Evolutionary conservation across 176 grass and related monocot genomes (phyloP), one percentile per base, ranked within the genome.

Genomic region (Areca catechu): DNA sequence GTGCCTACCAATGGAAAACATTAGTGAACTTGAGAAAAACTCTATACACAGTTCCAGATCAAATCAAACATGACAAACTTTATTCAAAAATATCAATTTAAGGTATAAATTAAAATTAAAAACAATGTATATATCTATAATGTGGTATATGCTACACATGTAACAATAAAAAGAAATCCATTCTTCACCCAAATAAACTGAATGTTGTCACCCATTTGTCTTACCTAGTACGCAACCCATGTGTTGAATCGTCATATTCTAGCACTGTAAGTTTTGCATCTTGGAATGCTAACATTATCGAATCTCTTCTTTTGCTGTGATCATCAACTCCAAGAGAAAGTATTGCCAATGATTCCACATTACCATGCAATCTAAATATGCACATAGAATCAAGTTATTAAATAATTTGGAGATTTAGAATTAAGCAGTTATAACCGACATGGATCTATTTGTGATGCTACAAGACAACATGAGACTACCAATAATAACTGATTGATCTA

Each of bases 211-310:
- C 9, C 16, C 63, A 66, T 17, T 17, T 62, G 34, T 61, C 48
- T 53, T 75, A 97, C 92, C 86, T 97, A 20, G 77, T 82, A 21
- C 64, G 77, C 57, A 97, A 61, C 28, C 77, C 84, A 74, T 85
- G 63, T 30, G 28, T 66, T 66, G 86, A 76, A 9, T 97, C 86
- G 22, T 97, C 92, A 18, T 89, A 97, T 22, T 97, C 92, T 67
- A 97, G 17, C 51, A 77, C 71, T 17, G 75, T 57, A 76, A 97
- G 80, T 72, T 97, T 97, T 4, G 92, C 83, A 77, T 97, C 92
- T 63, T 66, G 71, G 74, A 91, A 97, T 5, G 75, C 75, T 20
- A 97, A 56, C 0, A 70, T 70, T 14, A 91, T 66, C 0, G 92
- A 77, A 49, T 79, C 92, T 73, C 83, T 77, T 66, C 74, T 91